Base-by-base conservation (phyloP, 1,284 basidiomycete species). In the Cerrena zonata region DNA sequence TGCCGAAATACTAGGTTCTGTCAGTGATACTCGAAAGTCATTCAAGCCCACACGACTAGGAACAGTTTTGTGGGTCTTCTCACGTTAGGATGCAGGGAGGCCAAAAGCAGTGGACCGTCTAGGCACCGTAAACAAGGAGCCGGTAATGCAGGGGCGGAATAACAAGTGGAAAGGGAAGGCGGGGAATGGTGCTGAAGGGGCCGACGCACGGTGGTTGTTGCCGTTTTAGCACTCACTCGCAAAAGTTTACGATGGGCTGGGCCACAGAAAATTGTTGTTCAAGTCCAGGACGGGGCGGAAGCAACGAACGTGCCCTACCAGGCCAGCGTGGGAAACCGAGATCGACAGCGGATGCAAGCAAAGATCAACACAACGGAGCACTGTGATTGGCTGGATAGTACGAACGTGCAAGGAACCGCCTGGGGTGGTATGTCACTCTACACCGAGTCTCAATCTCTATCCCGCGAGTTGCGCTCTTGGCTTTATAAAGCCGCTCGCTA, bases 361-460 rank as follows among this genome's bases (percentile, higher is more conserved):
- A 23, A 42, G 41, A 38, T 41, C 38, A 23, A 23, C 22, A 45
- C 36, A 11, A 23, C 22, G 45, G 39, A 22, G 21, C 23, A 43
- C 55, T 15, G 24, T 42, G 51, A 57, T 57, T 57, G 56, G 56
- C 46, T 30, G 47, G 27, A 4, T 11, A 44, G 27, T 49, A 57
- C 56, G 56, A 57, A 57, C 56, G 56, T 57, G 53, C 56, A 45
- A 54, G 55, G 53, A 26, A 54, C 51, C 12, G 48, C 12, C 22
- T 24, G 12, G 15, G 22, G 27, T 22, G 36, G 38, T 34, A 40
- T 38, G 22, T 25, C 47, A 49, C 36, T 18, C 11, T 34, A 23
- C 10, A 24, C 50, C 21, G 39, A n/a, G 19, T 26, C 27, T 43
- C 27, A 30, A 36, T 43, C 26, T 15, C 21, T 38, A 21, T n/a